Evolutionary conservation across 441 rosid genomes (phyloP), one percentile per base, ranked within the genome.

Genomic region (Populus trichocarpa): DNA sequence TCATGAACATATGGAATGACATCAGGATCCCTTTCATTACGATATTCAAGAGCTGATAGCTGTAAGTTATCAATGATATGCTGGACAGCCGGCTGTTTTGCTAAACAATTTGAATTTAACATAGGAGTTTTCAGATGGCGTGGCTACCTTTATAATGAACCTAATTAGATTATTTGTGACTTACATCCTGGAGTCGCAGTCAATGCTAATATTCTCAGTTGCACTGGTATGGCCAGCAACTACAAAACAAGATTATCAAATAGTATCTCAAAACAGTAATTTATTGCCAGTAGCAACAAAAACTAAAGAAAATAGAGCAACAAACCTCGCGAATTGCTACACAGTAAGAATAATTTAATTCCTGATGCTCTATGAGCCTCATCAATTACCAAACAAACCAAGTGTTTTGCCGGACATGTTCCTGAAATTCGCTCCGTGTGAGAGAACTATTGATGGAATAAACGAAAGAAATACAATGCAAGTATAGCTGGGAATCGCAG

Each of bases 151-250:
- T 66, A 36, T 65, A 23, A 40, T 25, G 20, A 79, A 72, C 67
- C 23, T 22, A 72, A 71, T 46, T 10, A 66, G 74, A 81, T 5
- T 46, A 32, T 69, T 40, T 64, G 67, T 67, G 67, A 86, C 99
- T 92, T 90, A 96, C 99, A 92, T 82, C 99, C 99, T 79, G 97
- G 98, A 76, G 97, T 96, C 71, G 98, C 99, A 46, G 97, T 96
- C 86, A 96, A 89, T 73, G 97, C 99, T 80, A 94, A 81, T 83
- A 96, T 88, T 81, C 99, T 88, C 83, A 91, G 84, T 81, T 87
- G 92, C 85, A 92, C 87, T 40, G 91, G 90, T 67, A 88, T 82
- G 8, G 93, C 87, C 94, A 90, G 85, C 91, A 96, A 86, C 97
- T 96, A 83, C 83, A 86, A 80, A 77, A 69, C 82, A 59, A 61